phyloP scores from a whole-genome alignment of 805 yeast species.

The Nakazawaea ambrosiae region DNA sequence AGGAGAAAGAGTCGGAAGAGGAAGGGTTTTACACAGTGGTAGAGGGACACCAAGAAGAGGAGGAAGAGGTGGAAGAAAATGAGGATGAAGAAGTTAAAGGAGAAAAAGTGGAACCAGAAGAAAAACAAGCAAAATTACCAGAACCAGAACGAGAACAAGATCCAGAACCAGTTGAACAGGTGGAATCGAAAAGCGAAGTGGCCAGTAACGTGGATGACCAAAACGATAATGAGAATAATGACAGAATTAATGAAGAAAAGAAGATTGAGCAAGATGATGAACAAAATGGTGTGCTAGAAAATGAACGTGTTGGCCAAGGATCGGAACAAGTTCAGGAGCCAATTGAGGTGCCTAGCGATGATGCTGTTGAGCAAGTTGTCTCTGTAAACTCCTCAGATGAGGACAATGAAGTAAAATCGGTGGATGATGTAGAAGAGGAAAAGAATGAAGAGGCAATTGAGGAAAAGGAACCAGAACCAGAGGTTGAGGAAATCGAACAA shows the following conservation, averaged over 20 bases:
- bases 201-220: too few species aligned
- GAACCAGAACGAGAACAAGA: conserved; percentile 1
- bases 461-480: neutral
- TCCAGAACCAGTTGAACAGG: neutral
- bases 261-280: neutral
- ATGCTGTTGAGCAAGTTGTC: neutral
- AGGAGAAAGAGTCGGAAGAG: neutral
- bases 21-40: neutral
- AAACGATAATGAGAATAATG: neutral
- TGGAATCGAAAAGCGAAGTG: neutral
- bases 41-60: neutral
- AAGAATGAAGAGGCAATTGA: neutral
- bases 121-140: neutral
- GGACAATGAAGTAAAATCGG: too few species aligned
- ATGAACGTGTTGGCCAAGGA: neutral
- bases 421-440: neutral
- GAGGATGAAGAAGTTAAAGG: neutral
- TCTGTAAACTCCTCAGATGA: neutral
- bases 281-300: neutral
- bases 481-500: too few species aligned
- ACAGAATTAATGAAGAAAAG: neutral
- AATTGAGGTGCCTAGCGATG: neutral
- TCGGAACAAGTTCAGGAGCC: neutral
- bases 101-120: neutral
- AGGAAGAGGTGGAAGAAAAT: neutral